Evolutionary conservation across 441 rosid genomes (phyloP), one percentile per base, ranked within the genome.

Genomic region (Corymbia calophylla): DNA sequence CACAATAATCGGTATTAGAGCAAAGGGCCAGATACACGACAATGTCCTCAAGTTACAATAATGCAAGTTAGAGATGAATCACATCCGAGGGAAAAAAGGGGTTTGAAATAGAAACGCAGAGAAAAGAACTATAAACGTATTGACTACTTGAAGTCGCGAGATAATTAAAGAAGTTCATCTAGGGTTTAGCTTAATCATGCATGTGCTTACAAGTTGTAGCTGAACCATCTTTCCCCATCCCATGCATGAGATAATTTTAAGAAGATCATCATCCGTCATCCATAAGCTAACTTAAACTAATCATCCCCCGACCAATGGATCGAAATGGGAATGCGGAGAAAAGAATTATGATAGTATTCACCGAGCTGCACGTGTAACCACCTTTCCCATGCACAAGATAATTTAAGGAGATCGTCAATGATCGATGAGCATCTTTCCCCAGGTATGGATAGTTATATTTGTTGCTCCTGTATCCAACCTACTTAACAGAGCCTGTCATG

Each of bases 201-300:
- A 58, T 58, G 64, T 0, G 0, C n/a, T 1, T 1, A 58, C 14
- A 5, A 58, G 64, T 58, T 3, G 1, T 1, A 25, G n/a, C 25
- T 58, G 7, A 58, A 25, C 29, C 64, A 25, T 25, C n/a, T 58
- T 0, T 58, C n/a, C 64, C 44, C 64, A 58, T 58, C 64, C n/a
- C n/a, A 27, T 58, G 64, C 64, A 58, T 58, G 64, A 25, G 64
- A 58, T 58, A 4, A 58, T 25, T 39, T 10, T 10, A 25, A 58
- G 64, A 58, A 58, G 6, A 39, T 39, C 44, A 9, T 25, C 64
- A 58, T 0, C 64, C n/a, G 8, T 58, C 64, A 25, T 25, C 62
- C 29, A 58, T 58, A 9, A 14, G 64, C 64, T 58, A 25, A 10
- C 64, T 25, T 58, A 58, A 58, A 58, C 11, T 58, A 58, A 39